Base-by-base conservation (phyloP, 208 protist species). In the Acanthamoeba healyi region DNA sequence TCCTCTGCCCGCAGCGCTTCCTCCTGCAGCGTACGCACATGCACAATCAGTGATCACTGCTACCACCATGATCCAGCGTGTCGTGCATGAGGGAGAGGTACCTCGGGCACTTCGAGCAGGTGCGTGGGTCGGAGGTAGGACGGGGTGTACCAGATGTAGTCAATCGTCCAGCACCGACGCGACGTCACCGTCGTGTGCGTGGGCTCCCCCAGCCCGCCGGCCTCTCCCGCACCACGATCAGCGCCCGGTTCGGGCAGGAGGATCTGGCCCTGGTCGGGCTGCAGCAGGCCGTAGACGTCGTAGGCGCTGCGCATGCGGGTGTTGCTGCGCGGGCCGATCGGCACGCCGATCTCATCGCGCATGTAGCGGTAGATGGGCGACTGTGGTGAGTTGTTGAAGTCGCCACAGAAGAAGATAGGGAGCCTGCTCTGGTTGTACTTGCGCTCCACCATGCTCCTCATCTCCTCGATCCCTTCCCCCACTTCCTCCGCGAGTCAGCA, bases 331-430 rank as follows among this genome's bases (percentile, higher is more conserved):
- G 67, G 7, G 67, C 44, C 67, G 36, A 44, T 36, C 29, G 26
- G 58, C 29, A 65, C 5, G 0, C 34, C 34, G 19, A 77, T 77
- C 36, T 77, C 67, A 15, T 77, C 67, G 34, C 67, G 67, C 67
- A 77, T 77, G 36, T 46, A 77, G 36, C 67, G 67, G 67, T 77
- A 77, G 0, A 77, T 77, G 67, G 67, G 34, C 36, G 67, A 77
- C 67, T 77, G 67, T n/a, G 67, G 34, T 36, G 67, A 77, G 67
- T 77, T 77, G 34, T 77, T 77, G 67, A 77, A 77, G 67, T 77
- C 67, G 32, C 67, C 67, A 19, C 67, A 77, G 17, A 77, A 77
- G 34, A 77, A 77, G 36, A 77, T 44, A 12, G 67, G 67, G 17
- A 77, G 67, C 34, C 19, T 6, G 67, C 10, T 44, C 36, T 77